Evolutionary conservation across 192 early-diverging fungal species (phyloP).

Genomic region (Backusella tuberculispora): DNA sequence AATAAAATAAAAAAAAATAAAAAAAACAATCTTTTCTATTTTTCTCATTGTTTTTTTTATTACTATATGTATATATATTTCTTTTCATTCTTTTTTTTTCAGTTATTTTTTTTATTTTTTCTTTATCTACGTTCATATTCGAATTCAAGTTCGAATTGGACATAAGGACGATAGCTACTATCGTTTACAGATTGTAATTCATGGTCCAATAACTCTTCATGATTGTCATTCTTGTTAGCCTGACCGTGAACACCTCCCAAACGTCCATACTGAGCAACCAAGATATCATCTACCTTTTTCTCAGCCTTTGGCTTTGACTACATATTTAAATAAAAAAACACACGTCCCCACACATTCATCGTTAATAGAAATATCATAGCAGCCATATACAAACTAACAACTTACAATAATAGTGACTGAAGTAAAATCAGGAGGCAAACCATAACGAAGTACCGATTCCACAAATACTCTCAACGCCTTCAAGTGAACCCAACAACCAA

Average conservation of each 20-base stretch:
- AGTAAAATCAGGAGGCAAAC: conserved; percentile 93
- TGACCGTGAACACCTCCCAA: conserved; percentile 73
- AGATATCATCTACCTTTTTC: conserved; percentile 73
- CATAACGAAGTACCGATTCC: conserved; percentile 96
- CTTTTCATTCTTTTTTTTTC: not conserved
- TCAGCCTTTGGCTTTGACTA: conserved; percentile 82
- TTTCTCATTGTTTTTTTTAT: not conserved
- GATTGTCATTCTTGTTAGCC: conserved; percentile 38
- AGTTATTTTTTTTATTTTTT: not conserved
- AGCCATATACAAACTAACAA: not conserved
- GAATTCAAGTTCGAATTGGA: conserved; percentile 73
- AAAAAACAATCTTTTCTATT: not conserved
- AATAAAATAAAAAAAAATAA: not conserved
- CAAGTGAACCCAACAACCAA: conserved; percentile 91
- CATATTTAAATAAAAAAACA: conserved; percentile 19
- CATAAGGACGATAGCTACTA: conserved; percentile 92
- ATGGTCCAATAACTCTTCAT: conserved; percentile 75
- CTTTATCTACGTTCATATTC: conserved; percentile 39
- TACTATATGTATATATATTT: too few species aligned
- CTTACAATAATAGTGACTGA: conserved; percentile 71
- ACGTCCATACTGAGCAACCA: conserved; percentile 82
- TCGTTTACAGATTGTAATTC: conserved; percentile 85
- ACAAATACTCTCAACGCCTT: conserved; percentile 96
- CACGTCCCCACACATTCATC: too few species aligned
- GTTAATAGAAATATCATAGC: conserved; percentile 2